Evolutionary conservation across 2,329 filamentous ascomycete genomes (phyloP).

Genomic region (Parastagonospora avenae): DNA sequence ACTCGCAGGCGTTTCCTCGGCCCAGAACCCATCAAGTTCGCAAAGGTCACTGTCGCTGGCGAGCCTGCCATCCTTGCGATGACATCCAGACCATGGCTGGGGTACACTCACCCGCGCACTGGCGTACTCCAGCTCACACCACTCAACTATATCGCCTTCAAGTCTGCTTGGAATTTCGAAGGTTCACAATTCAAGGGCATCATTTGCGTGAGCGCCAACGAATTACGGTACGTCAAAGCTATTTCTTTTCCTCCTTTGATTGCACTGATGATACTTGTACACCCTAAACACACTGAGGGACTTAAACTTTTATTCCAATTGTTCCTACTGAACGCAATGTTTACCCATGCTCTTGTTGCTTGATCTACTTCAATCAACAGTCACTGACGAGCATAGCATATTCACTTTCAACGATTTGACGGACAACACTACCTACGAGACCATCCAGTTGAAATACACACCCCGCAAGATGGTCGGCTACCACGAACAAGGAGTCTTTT

Average conservation of each 20-base stretch:
- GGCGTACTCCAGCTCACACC: constrained; percentile 92
- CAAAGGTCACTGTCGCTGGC: constrained; percentile 85
- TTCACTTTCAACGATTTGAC: constrained; percentile 88
- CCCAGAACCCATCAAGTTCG: constrained; percentile 85
- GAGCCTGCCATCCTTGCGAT: constrained; percentile 86
- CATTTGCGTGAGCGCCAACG: constrained; percentile 89
- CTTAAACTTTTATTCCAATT: constrained; percentile 72
- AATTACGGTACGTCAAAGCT: constrained; percentile 69
- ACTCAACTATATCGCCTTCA: constrained; percentile 82
- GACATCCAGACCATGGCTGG: constrained; percentile 94
- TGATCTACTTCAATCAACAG: constrained; percentile 1
- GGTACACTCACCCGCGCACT: constrained; percentile 86
- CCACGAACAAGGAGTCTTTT: constrained; percentile 86
- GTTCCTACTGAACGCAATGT: constrained; percentile 83
- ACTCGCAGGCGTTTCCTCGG: constrained; percentile 94
- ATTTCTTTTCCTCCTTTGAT: constrained; percentile 23
- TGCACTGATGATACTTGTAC: constrained; percentile 68
- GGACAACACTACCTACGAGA: constrained; percentile 84
- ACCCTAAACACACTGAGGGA: constrained; percentile 52
- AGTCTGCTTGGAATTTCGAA: constrained; percentile 96
- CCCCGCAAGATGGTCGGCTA: constrained; percentile 87
- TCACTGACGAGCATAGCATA: constrained; percentile 61
- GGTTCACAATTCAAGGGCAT: constrained; percentile 95
- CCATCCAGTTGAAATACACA: constrained; percentile 85
- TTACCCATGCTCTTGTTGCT: not conserved